Base-by-base conservation (phyloP, 2,329 filamentous ascomycete genomes). In the Fusarium bactridioides region DNA sequence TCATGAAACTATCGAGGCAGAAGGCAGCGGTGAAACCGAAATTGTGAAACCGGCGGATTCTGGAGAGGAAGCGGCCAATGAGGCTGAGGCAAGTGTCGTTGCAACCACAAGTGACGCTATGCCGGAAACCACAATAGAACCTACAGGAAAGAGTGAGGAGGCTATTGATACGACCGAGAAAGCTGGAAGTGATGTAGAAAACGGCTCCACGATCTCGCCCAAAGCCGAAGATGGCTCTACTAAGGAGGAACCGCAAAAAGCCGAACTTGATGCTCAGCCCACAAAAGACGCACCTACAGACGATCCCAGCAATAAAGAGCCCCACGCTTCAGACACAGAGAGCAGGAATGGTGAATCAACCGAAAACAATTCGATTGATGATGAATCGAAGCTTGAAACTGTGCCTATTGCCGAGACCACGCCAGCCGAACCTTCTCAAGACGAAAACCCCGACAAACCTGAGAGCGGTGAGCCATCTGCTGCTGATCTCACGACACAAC, bases 61-160 rank as follows among this genome's bases (percentile, higher is more conserved):
- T 35, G 25, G 29, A 35, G 47, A 65, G 31, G 57, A 63, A 29
- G 44, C 54, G 12, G 43, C 57, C 10, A 33, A 53, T 23, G 44
- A 69, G 27, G 35, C 38, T 43, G 48, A 35, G 35, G 47, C 43
- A 15, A 54, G 50, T 40, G 19, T 38, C 12, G 38, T 55, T 56
- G 41, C 61, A 43, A 21, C 53, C 19, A 59, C 48, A 51, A 43
- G 13, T 23, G 56, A 35, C 18, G 21, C 21, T 18, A 38, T 35
- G 10, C 55, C 44, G 16, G 66, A 66, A 60, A 45, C 65, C n/a
- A 27, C 37, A 19, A n/a, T n/a, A 25, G 47, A 41, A 23, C 18
- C 45, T 21, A 40, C 67, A 51, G 67, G 45, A 27, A 53, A 51
- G 27, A 37, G 25, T n/a, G 55, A 73, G 43, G 65, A 63, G 27